Evolutionary conservation across 257 asterid species (phyloP).

Genomic region (Jacaranda mimosifolia): DNA sequence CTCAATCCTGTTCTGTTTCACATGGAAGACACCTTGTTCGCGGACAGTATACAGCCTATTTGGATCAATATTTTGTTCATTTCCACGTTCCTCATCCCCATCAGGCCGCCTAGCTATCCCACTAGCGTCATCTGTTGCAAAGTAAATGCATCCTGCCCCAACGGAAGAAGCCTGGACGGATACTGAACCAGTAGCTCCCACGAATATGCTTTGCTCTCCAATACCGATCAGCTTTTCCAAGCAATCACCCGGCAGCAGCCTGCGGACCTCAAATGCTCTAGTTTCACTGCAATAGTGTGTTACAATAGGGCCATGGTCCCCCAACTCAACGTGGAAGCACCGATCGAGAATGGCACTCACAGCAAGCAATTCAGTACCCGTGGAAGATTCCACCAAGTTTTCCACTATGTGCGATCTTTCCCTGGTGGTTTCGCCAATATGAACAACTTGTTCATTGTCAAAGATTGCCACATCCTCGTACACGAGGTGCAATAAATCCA

Average conservation of each 20-base stretch:
- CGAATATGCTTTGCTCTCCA: not conserved
- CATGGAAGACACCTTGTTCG: conserved; percentile 13
- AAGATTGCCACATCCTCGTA: not conserved
- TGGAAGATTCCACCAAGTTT: conserved; percentile 7
- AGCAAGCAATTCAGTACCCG: not conserved
- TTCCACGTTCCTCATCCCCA: not conserved
- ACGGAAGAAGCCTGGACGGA: not conserved
- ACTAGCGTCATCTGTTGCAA: not conserved
- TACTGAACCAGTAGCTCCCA: conserved; percentile 13
- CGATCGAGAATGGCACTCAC: conserved; percentile 1
- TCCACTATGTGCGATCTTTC: not conserved
- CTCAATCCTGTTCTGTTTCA: not conserved
- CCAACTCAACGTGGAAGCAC: not conserved
- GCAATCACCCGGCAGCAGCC: not conserved
- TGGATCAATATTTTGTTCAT: too few relatives aligned
- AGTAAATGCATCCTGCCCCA: conserved; percentile 17
- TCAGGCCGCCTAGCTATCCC: not conserved
- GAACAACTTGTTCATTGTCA: not conserved
- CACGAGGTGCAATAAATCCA: not conserved
- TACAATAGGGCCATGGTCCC: not conserved
- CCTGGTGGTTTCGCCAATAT: not conserved
- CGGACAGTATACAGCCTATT: not conserved
- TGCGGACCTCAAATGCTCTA: conserved; percentile 10
- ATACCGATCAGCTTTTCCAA: not conserved
- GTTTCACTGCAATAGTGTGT: not conserved